A percentile compares a stretch with the other conserved stretches of the same genome.
These are phyloP conservation scores for Saccharum hybrid DNA, from an alignment of 202 grass and related monocot species.

Conservation along the genomic window DNA sequence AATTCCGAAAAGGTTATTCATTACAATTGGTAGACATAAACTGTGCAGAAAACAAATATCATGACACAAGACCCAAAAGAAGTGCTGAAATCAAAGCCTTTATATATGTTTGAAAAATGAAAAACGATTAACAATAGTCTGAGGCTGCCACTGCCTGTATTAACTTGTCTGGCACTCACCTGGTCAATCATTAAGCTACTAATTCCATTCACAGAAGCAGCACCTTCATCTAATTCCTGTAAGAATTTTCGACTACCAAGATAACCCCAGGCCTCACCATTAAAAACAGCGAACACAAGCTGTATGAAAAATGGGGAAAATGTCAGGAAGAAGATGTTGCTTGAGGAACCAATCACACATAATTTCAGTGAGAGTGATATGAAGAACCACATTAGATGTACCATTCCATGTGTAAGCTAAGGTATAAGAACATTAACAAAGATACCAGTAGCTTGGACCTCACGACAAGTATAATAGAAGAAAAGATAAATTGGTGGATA, in stretches of 20 bases:
- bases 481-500: slow-evolving; percentile 11
- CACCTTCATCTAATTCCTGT: slow-evolving; percentile 71
- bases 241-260: slow-evolving; percentile 94
- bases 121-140: slow-evolving; percentile 6
- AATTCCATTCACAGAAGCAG: slow-evolving; percentile 80
- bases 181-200: slow-evolving; percentile 79
- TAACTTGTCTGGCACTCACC: slow-evolving; percentile 49
- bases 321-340: slow-evolving; percentile 30
- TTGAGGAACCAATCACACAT: slow-evolving; percentile 40
- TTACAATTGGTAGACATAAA: slow-evolving; percentile 7
- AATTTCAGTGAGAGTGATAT: neutral
- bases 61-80: slow-evolving; percentile 15
- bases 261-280: slow-evolving; percentile 97
- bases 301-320: slow-evolving; percentile 46
- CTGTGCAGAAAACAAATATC: slow-evolving; percentile 30
- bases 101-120: slow-evolving; percentile 7
- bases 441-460: slow-evolving; percentile 12
- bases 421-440: neutral
- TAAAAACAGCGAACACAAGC: slow-evolving; percentile 89
- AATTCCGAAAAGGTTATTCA: slow-evolving; percentile 19
- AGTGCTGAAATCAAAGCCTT: neutral
- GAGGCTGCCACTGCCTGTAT: neutral
- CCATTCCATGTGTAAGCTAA: slow-evolving; percentile 6
- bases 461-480: neutral
- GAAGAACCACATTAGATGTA: slow-evolving; percentile 38